Percentiles rank a stretch among this genome's conserved stretches.
Evolutionary conservation across 768 basidiomycete genomes (phyloP).

Genomic region (Tylopilus vinaceipallidus): DNA sequence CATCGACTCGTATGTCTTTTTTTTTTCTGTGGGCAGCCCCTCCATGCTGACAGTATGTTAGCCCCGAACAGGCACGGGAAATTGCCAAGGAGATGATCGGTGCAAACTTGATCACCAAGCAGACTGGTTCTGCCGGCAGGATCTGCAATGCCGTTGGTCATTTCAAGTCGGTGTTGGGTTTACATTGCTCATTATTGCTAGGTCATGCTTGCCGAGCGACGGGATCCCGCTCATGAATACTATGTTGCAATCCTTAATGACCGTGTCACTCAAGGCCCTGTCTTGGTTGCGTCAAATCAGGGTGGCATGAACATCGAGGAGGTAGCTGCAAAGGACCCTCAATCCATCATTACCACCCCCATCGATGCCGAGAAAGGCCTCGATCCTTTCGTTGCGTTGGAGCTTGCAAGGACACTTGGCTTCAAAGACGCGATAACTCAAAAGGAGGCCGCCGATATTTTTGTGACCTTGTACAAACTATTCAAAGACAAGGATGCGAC

Average conservation of each 20-base stretch:
- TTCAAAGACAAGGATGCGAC: slow-evolving; percentile 99
- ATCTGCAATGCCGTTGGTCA: slow-evolving; percentile 87
- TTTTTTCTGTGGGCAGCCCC: not conserved
- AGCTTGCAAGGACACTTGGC: slow-evolving; percentile 86
- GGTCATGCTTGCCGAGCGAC: slow-evolving; percentile 98
- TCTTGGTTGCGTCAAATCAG: slow-evolving; percentile 89
- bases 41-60: slow-evolving; percentile 30
- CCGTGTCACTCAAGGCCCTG: slow-evolving; percentile 83
- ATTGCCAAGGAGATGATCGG: slow-evolving; percentile 93
- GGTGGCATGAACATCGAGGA: slow-evolving; percentile 99
- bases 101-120: slow-evolving; percentile 94
- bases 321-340: slow-evolving; percentile 93
- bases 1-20: slow-evolving; percentile 65
- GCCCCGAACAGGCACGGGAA: slow-evolving; percentile 86
- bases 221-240: slow-evolving; percentile 93
- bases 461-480: slow-evolving; percentile 90
- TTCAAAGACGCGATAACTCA: slow-evolving; percentile 72
- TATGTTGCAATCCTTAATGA: slow-evolving; percentile 97
- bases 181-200: slow-evolving; percentile 32
- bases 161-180: slow-evolving; percentile 1
- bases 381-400: slow-evolving; percentile 64
- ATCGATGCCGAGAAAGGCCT: slow-evolving; percentile 85
- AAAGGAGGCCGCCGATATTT: slow-evolving; percentile 87
- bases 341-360: slow-evolving; percentile 92
- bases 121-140: slow-evolving; percentile 90